These are phyloP conservation scores for Diplocarpon mali DNA, from an alignment of 2,329 filamentous ascomycete genomes.

Conservation along the genomic window DNA sequence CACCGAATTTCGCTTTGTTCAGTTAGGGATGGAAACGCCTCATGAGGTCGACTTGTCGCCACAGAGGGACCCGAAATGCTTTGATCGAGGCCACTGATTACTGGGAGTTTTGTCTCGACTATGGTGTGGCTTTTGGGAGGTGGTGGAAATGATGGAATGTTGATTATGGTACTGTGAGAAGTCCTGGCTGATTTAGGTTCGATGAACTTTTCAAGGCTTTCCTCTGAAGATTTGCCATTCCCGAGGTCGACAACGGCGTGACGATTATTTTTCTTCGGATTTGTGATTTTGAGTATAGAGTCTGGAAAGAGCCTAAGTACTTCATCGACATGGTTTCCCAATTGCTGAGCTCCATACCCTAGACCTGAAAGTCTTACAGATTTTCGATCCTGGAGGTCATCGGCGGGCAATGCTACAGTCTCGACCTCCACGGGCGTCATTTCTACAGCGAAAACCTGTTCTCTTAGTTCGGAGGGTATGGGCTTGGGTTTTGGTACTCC, in stretches of 20 bases:
- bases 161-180: conserved; percentile 5
- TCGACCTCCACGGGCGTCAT: neutral
- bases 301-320: conserved; percentile 18
- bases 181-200: conserved; percentile 6
- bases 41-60: neutral
- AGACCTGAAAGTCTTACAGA: conserved; percentile 13
- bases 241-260: neutral
- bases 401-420: neutral
- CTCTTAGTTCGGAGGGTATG: neutral
- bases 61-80: neutral
- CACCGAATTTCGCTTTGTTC: no score
- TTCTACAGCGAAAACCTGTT: neutral
- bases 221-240: neutral
- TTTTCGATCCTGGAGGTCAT: conserved; percentile 4
- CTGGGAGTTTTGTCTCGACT: neutral
- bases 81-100: neutral
- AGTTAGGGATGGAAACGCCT: no score
- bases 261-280: conserved; percentile 1
- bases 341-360: conserved; percentile 16
- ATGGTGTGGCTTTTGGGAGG: neutral
- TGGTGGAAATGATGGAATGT: conserved; percentile 3
- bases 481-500: neutral
- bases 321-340: conserved; percentile 19
- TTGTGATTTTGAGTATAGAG: conserved; percentile 10
- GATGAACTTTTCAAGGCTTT: neutral